phyloP scores from a whole-genome alignment of 768 basidiomycete genomes.

The Nevesoporus exiguus region DNA sequence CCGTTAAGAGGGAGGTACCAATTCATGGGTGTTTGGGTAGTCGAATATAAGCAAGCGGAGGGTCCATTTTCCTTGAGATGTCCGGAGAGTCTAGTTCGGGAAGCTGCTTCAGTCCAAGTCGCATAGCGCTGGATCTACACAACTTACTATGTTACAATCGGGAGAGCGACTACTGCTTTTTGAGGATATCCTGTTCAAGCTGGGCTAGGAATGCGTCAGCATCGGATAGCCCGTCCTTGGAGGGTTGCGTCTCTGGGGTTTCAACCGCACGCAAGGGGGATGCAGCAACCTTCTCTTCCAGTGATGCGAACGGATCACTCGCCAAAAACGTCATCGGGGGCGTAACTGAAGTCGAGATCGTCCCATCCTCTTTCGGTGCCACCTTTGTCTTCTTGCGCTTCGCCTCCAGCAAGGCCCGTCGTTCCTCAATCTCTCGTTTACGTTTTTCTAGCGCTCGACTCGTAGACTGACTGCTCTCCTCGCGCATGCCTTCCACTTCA shows the following conservation, averaged over 20 bases:
- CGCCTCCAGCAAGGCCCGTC: slow-evolving; percentile 55
- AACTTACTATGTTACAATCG: slow-evolving; percentile 1
- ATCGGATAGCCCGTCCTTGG: slow-evolving; percentile 8
- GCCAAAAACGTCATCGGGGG: slow-evolving; percentile 13
- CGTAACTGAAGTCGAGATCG: not conserved
- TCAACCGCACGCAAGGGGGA: slow-evolving; percentile 19
- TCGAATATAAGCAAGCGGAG: slow-evolving; percentile 42
- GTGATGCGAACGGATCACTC: slow-evolving; percentile 48
- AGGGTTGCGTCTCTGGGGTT: slow-evolving; percentile 25
- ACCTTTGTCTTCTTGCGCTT: slow-evolving; percentile 56
- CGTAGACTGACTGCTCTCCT: slow-evolving; percentile 30
- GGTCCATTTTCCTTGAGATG: slow-evolving; percentile 46
- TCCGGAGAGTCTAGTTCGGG: slow-evolving; percentile 45
- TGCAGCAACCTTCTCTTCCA: slow-evolving; percentile 38
- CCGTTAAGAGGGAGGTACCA: slow-evolving; percentile 30
- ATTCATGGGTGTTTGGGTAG: slow-evolving; percentile 37
- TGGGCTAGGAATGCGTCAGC: slow-evolving; percentile 68
- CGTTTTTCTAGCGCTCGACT: slow-evolving; percentile 64
- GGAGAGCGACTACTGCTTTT: slow-evolving; percentile 3
- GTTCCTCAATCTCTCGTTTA: slow-evolving; percentile 69
- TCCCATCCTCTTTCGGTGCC: slow-evolving; percentile 6
- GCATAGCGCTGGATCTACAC: not conserved
- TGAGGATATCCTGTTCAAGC: slow-evolving; percentile 59
- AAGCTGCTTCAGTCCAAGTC: slow-evolving; percentile 22
- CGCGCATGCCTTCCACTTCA: slow-evolving; percentile 75